These are phyloP conservation scores for Suillus sp. DNA, from an alignment of 768 basidiomycete species.

Conservation along the genomic window DNA sequence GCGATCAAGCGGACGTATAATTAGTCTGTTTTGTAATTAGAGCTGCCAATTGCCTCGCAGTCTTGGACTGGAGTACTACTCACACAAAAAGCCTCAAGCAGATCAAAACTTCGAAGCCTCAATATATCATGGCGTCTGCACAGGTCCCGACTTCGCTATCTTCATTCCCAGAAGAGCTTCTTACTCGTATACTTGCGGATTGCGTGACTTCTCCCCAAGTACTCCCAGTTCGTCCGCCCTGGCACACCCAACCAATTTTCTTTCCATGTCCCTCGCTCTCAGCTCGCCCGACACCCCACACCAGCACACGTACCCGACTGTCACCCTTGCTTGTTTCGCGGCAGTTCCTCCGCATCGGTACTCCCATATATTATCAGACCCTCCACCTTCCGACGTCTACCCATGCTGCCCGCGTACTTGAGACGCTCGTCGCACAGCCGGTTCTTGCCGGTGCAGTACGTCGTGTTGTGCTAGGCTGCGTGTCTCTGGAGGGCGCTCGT, in stretches of 20 bases:
- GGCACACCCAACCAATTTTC: slow-evolving; percentile 23
- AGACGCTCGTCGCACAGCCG: slow-evolving; percentile 40
- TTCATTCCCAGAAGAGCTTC: slow-evolving; percentile 45
- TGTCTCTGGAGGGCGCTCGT: slow-evolving; percentile 43
- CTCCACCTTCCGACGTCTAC: slow-evolving; percentile 44
- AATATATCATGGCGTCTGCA: neutral
- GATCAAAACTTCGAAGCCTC: neutral
- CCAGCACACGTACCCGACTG: slow-evolving; percentile 24
- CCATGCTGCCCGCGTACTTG: slow-evolving; percentile 42
- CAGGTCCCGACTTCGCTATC: slow-evolving; percentile 21
- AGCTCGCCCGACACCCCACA: slow-evolving; percentile 12
- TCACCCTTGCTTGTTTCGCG: slow-evolving; percentile 54
- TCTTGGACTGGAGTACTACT: neutral
- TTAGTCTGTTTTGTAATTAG: neutral
- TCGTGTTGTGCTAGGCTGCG: slow-evolving; percentile 41
- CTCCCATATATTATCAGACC: slow-evolving; percentile 58
- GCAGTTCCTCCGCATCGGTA: slow-evolving; percentile 55
- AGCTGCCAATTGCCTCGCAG: too few species aligned
- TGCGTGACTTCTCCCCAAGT: slow-evolving; percentile 27
- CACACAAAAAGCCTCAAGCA: too few species aligned
- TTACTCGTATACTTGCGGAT: slow-evolving; percentile 47
- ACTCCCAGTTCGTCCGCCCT: slow-evolving; percentile 25
- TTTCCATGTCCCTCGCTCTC: slow-evolving; percentile 13
- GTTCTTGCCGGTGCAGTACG: slow-evolving; percentile 43
- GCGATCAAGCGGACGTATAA: neutral